Evolutionary conservation across 805 yeast species (phyloP).

Genomic region (Yamadazyma takamatsuzukensis): DNA sequence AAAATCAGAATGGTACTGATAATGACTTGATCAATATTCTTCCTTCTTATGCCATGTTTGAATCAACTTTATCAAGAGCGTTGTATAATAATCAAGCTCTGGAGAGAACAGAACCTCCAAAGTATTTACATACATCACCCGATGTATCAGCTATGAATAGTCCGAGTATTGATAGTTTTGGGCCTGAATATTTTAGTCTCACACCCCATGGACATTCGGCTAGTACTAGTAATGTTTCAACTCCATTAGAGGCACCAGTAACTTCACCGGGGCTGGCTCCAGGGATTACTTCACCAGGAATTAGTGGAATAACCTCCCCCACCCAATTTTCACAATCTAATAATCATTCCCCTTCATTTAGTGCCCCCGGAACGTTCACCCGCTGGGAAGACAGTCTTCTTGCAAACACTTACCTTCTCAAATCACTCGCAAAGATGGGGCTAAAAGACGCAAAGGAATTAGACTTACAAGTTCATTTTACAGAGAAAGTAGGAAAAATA

Average conservation of each 20-base stretch:
- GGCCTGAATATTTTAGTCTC: no score
- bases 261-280: no score
- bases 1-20: constrained; percentile 1
- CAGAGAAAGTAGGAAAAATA: constrained; percentile 29
- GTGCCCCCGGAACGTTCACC: no score
- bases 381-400: constrained; percentile 31
- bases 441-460: constrained; percentile 23
- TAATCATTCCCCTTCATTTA: no score
- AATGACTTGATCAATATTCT: constrained; percentile 28
- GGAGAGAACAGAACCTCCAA: constrained; percentile 28
- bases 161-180: neutral
- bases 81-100: constrained; percentile 15
- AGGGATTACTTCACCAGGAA: no score
- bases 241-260: no score
- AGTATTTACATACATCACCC: constrained; percentile 24
- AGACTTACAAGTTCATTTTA: constrained; percentile 27
- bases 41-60: constrained; percentile 40
- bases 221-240: no score
- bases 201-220: no score
- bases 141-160: neutral
- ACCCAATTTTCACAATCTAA: no score
- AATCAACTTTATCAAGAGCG: constrained; percentile 20
- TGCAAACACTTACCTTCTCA: constrained; percentile 33
- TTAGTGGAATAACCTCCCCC: no score
- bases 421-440: constrained; percentile 26